A percentile compares a stretch with the other conserved stretches of the same genome.
Conservation (phyloP, 768 basidiomycete genomes). For the Boletus subparvulus region DNA sequence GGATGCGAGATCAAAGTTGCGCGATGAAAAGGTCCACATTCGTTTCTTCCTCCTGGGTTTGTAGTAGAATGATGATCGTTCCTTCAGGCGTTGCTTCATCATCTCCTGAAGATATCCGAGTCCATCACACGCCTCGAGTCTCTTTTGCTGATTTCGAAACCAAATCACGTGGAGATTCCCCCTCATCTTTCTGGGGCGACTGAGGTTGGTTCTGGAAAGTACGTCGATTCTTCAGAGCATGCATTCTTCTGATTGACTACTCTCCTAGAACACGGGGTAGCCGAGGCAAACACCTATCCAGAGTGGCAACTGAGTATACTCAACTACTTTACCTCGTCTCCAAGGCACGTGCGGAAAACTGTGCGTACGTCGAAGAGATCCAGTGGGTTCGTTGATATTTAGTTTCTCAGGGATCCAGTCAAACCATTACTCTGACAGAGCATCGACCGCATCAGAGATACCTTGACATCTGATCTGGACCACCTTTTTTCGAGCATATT, state of each 20-base stretch:
- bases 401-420: constrained; percentile 3
- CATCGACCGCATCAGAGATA: constrained; percentile 79
- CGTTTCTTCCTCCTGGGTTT: neutral
- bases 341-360: constrained; percentile 76
- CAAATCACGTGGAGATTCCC: constrained; percentile 31
- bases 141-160: constrained; percentile 67
- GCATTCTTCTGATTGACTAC: constrained; percentile 6
- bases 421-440: constrained; percentile 48
- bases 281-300: constrained; percentile 74
- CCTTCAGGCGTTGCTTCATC: constrained; percentile 72
- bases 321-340: constrained; percentile 88
- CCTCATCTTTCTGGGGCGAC: constrained; percentile 26
- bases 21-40: constrained; percentile 74
- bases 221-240: neutral
- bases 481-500: constrained; percentile 72
- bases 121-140: constrained; percentile 86
- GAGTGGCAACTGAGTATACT: constrained; percentile 88
- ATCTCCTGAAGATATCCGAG: constrained; percentile 91
- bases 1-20: constrained; percentile 64
- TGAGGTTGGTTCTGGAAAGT: constrained; percentile 40
- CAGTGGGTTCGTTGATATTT: constrained; percentile 67
- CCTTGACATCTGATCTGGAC: constrained; percentile 84
- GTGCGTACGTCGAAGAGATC: constrained; percentile 77
- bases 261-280: constrained; percentile 53
- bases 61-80: constrained; percentile 1